A percentile compares a stretch with the other conserved stretches of the same genome.
phyloP scores from a whole-genome alignment of 2,329 filamentous ascomycete species.

The Diaporthe destruens region DNA sequence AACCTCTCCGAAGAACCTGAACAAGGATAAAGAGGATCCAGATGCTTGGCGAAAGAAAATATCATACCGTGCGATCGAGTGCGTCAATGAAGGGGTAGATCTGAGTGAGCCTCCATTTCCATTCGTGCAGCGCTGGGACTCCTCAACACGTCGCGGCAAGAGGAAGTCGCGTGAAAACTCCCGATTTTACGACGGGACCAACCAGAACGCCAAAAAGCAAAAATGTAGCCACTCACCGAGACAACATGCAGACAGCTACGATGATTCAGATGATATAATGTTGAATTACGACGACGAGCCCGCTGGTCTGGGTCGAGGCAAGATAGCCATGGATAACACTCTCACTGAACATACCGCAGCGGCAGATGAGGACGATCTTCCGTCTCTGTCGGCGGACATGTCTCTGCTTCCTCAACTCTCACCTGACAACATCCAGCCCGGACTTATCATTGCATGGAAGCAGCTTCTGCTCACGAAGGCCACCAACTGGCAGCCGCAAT shows the following conservation, averaged over 20 bases:
- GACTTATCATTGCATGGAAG: conserved; percentile 78
- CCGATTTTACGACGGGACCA: conserved; percentile 55
- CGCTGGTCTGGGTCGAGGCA: conserved; percentile 47
- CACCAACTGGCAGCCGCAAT: conserved; percentile 75
- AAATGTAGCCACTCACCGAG: conserved; percentile 55
- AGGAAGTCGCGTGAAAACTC: conserved; percentile 57
- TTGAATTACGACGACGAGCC: conserved; percentile 57
- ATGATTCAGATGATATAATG: conserved; percentile 46
- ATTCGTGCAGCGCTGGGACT: conserved; percentile 90
- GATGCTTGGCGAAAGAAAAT: conserved; percentile 82
- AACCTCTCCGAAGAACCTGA: not conserved
- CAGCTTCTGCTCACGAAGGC: conserved; percentile 71
- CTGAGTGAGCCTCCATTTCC: conserved; percentile 87
- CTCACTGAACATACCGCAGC: conserved; percentile 47
- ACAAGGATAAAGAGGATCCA: conserved; percentile 58
- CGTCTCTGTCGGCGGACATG: conserved; percentile 70
- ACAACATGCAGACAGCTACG: conserved; percentile 40
- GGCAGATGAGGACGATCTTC: conserved; percentile 68
- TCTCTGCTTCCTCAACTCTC: conserved; percentile 64
- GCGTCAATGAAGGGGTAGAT: conserved; percentile 75
- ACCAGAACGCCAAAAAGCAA: conserved; percentile 59
- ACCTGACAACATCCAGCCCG: conserved; percentile 62
- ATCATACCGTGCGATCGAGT: conserved; percentile 84
- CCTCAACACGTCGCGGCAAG: conserved; percentile 74
- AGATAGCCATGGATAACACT: conserved; percentile 46